These are phyloP conservation scores for Trichodelitschia bisporula DNA, from an alignment of 495 filamentous ascomycete genomes.

Conservation along the genomic window DNA sequence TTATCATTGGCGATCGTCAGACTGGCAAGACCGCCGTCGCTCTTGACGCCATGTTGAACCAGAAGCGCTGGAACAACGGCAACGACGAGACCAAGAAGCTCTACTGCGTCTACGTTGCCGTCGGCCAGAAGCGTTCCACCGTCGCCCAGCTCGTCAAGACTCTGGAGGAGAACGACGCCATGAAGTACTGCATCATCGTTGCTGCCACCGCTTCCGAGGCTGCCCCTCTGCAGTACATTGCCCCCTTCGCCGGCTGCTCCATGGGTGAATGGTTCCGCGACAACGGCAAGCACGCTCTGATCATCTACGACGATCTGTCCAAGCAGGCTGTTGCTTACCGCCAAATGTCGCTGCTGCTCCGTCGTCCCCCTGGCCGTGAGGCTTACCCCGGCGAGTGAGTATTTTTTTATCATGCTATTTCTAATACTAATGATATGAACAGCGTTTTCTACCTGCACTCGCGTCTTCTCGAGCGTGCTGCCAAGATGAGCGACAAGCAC, in stretches of 20 bases:
- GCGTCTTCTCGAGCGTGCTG: constrained; percentile 94
- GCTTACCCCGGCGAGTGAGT: constrained; percentile 88
- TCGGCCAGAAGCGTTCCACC: constrained; percentile 98
- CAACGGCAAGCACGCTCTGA: constrained; percentile 72
- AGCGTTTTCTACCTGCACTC: constrained; percentile 99
- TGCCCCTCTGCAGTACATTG: constrained; percentile 73
- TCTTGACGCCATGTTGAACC: constrained; percentile 95
- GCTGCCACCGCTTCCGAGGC: constrained; percentile 97
- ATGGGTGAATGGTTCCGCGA: constrained; percentile 84
- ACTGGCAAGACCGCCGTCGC: constrained; percentile 99
- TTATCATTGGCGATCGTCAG: constrained; percentile 99
- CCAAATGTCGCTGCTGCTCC: constrained; percentile 98
- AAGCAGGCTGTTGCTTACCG: constrained; percentile 99
- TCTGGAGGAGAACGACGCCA: constrained; percentile 96
- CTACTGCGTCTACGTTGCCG: constrained; percentile 97
- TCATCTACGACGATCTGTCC: constrained; percentile 91
- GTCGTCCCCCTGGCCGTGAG: constrained; percentile 98
- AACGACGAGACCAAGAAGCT: constrained; percentile 91
- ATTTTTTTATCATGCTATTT: not conserved
- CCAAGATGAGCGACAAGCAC: constrained; percentile 95
- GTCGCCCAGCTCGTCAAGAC: constrained; percentile 98
- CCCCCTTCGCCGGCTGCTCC: constrained; percentile 69
- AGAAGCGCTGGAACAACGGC: constrained; percentile 87
- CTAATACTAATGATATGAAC: constrained; percentile 10
- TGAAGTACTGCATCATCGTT: constrained; percentile 94